These are phyloP conservation scores for Colletotrichum limetticola DNA, from an alignment of 2,329 filamentous ascomycete genomes.

Conservation along the genomic window DNA sequence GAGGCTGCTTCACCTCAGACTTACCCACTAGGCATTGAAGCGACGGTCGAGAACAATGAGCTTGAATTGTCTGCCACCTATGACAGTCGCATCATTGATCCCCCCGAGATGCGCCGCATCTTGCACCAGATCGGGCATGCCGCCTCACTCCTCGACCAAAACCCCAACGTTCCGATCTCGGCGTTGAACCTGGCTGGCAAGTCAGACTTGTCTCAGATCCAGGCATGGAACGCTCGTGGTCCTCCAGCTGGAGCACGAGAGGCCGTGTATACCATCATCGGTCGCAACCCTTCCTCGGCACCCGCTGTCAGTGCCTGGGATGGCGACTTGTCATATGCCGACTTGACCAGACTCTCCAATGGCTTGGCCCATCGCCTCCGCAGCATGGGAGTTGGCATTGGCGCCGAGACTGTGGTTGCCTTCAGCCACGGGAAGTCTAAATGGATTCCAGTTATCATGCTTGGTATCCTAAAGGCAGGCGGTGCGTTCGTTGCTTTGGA, in stretches of 20 bases:
- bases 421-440: constrained; percentile 42
- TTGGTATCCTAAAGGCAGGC: constrained; percentile 45
- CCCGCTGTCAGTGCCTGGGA: background rate
- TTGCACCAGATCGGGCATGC: background rate
- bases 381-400: background rate
- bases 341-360: constrained; percentile 16
- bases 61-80: background rate
- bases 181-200: background rate
- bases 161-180: background rate
- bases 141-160: background rate
- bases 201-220: background rate
- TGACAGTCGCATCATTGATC: background rate
- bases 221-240: background rate
- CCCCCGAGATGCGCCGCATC: background rate
- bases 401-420: constrained; percentile 6
- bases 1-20: background rate
- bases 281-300: background rate
- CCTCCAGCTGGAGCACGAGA: background rate
- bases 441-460: constrained; percentile 40
- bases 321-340: background rate
- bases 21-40: background rate
- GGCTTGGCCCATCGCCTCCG: constrained; percentile 7
- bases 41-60: background rate
- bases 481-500: constrained; percentile 45
- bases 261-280: background rate